Evolutionary conservation across 164 flowering plant genomes (phyloP), one percentile per base, ranked within the genome.

Genomic region (Hamamelis virginiana): DNA sequence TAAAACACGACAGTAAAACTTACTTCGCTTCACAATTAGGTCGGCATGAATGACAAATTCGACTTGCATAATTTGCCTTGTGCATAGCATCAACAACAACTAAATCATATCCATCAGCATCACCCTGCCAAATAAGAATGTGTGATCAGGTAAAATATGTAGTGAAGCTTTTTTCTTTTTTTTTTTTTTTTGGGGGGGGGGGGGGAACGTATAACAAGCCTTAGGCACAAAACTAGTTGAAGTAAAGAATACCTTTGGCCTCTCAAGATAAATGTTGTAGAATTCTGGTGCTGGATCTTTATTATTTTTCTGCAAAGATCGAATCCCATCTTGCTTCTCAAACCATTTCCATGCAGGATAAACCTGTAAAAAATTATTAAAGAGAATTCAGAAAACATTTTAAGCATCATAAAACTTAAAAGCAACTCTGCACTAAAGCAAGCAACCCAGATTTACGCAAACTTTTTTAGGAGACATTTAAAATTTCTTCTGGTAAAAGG

Each of bases 51-150:
- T 96, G 99, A 82, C 99, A 96, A 56, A 96, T 96, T 66, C 99
- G 89, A 69, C 99, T 96, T 33, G 99, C 99, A 85, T 90, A 96
- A 74, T 96, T 96, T 51, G 99, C 99, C 73, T 96, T 96, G 77
- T 96, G 99, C 99, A 96, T 96, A 53, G 99, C 99, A 84, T 96
- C 99, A 69, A 96, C 99, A 66, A 96, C 98, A 75, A 96, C 97
- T 72, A 96, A 79, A 82, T 96, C 99, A 81, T 93, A 96, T 21
- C 99, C 99, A 85, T 96, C 92, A 72, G 90, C 91, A 74, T 96
- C 99, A 82, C 98, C 98, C 99, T 96, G 86, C 58, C 59, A 82
- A 59, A 44, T 10, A 18, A 52, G 28, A 74, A 67, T 3, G 60
- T 43, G 15, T 33, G 19, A 67, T 33, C 46, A 61, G n/a, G 48